phyloP scores from a whole-genome alignment of 2,329 filamentous ascomycete genomes.

The Paracorniculantispora psalliotae region DNA sequence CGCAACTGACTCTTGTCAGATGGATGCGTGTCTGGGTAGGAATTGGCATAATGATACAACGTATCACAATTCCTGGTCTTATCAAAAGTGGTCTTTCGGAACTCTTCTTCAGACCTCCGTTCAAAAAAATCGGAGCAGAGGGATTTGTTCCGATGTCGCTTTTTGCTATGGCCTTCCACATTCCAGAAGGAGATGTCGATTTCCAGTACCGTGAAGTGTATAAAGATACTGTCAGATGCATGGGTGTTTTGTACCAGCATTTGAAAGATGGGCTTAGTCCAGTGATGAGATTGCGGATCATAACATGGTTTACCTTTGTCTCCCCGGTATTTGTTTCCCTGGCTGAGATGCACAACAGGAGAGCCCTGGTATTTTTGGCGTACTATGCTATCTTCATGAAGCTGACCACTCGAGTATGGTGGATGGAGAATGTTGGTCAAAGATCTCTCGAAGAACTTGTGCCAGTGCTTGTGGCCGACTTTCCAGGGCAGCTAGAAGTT shows the following conservation, averaged over 20 bases:
- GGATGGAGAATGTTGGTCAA: constrained; percentile 43
- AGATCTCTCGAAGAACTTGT: constrained; percentile 41
- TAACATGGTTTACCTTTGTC: constrained; percentile 50
- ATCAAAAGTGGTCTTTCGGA: background rate
- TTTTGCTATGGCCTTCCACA: constrained; percentile 14
- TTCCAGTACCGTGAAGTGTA: constrained; percentile 29
- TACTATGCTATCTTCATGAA: constrained; percentile 50
- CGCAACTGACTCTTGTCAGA: constrained; percentile 48
- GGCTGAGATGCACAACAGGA: constrained; percentile 36
- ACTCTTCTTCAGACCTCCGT: constrained; percentile 4
- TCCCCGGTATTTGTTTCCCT: constrained; percentile 41
- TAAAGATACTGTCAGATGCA: constrained; percentile 41
- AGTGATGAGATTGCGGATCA: constrained; percentile 43
- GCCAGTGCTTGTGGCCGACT: constrained; percentile 30
- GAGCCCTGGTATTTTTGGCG: constrained; percentile 47
- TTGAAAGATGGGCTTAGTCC: constrained; percentile 40
- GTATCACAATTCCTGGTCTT: background rate
- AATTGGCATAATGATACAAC: constrained; percentile 24
- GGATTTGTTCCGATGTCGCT: background rate
- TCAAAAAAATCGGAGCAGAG: background rate
- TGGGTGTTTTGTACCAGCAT: constrained; percentile 49
- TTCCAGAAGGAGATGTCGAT: constrained; percentile 38
- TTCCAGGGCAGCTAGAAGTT: too few species aligned
- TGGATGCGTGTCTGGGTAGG: constrained; percentile 55
- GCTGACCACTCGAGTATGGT: constrained; percentile 41